Evolutionary conservation across 2,329 filamentous ascomycete genomes (phyloP).

Genomic region (Pseudophaeomoniella oleicola): DNA sequence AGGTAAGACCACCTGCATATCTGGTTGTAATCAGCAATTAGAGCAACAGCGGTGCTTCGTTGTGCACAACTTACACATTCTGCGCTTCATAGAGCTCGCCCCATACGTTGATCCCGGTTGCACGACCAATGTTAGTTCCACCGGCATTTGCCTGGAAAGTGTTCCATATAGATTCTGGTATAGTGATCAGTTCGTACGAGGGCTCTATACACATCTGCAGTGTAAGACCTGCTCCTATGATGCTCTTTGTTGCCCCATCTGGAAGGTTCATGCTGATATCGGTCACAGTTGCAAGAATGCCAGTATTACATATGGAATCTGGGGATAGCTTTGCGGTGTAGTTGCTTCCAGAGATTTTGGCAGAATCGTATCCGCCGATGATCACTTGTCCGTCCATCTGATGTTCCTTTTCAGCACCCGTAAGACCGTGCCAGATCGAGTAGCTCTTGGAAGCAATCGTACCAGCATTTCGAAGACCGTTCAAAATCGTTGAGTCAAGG

Average conservation of each 20-base stretch:
- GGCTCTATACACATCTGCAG: neutral
- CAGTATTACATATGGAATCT: constrained; percentile 6
- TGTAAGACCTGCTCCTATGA: neutral
- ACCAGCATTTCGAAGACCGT: constrained; percentile 7
- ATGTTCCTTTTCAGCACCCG: constrained; percentile 6
- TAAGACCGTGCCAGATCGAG: constrained; percentile 13
- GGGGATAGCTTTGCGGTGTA: constrained; percentile 6
- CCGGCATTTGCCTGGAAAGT: neutral
- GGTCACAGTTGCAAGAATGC: constrained; percentile 10
- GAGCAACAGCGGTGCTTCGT: too few species aligned
- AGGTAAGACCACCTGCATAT: constrained; percentile 7
- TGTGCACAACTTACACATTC: too few species aligned
- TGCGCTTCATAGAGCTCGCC: too few species aligned
- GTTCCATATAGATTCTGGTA: neutral
- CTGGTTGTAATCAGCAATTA: too few species aligned
- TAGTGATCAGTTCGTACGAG: neutral
- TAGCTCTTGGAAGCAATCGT: constrained; percentile 12
- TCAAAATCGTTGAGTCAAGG: constrained; percentile 10
- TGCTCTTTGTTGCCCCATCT: constrained; percentile 12
- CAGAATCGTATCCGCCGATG: constrained; percentile 16
- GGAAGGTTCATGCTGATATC: constrained; percentile 13
- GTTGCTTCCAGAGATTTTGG: constrained; percentile 12
- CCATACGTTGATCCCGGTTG: too few species aligned
- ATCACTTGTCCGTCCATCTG: constrained; percentile 14
- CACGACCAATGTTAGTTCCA: too few species aligned